Evolutionary conservation across 495 filamentous ascomycete genomes (phyloP), one percentile per base, ranked within the genome.

Genomic region (Thozetella sp.): DNA sequence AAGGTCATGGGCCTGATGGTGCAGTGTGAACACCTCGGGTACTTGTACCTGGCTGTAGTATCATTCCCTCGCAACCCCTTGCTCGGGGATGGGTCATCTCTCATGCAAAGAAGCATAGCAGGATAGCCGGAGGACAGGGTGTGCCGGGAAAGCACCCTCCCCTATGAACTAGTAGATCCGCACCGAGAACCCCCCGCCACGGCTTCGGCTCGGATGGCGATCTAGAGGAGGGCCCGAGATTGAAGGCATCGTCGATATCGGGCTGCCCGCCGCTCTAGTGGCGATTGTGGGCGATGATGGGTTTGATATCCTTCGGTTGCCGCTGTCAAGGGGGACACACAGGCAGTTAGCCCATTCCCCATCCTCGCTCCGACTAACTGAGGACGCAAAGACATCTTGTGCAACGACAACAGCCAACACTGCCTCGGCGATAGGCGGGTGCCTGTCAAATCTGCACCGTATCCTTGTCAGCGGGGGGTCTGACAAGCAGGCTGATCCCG

Each of bases 131-230:
- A 48, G 12, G 43, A 19, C 43, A 20, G 43, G 43, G 43, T 48
- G 11, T 48, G 43, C 43, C 43, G 43, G 43, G 43, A 48, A 48
- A 6, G 6, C 30, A 6, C 30, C 30, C 30, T 17, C 17, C 30
- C 43, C 43, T n/a, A 48, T 48, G 43, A 48, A 48, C 43, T 48
- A n/a, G n/a, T n/a, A n/a, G 43, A 48, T 48, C 43, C 43, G 43
- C 43, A 48, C 9, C 9, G 11, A 48, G n/a, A 48, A 3, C 43
- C 43, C 20, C 43, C 43, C n/a, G 43, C n/a, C n/a, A 19, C 20
- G 43, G 43, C n/a, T 48, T 48, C 43, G 43, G 43, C 9, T 48
- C 43, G 43, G 43, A 48, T 10, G 43, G 43, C 43, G 43, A 48
- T 48, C 43, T n/a, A 48, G n/a, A 48, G 12, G 43, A n/a, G 20